A percentile compares a stretch with the other conserved stretches of the same genome.
Evolutionary conservation across 2,329 filamentous ascomycete genomes (phyloP).

Genomic region (Thelonectria olida): DNA sequence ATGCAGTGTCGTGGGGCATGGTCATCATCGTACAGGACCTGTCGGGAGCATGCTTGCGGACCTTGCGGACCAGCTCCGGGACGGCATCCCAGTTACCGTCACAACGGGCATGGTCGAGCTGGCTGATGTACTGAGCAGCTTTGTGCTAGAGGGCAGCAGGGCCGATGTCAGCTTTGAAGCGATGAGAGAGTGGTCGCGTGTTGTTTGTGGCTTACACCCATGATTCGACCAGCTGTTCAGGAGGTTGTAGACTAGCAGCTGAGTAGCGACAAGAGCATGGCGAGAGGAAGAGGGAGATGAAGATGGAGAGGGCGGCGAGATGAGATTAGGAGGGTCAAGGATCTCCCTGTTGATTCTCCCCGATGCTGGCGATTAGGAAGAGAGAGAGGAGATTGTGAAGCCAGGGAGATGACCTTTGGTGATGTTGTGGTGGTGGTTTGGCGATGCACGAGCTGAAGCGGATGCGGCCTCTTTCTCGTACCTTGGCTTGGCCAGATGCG

Average conservation of each 20-base stretch:
- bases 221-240: constrained; percentile 46
- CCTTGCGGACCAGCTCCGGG: constrained; percentile 89
- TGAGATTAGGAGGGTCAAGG: background rate
- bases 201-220: constrained; percentile 46
- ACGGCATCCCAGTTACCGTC: constrained; percentile 87
- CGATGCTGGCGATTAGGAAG: background rate
- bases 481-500: background rate
- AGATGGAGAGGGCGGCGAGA: background rate
- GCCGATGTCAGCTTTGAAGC: constrained; percentile 32
- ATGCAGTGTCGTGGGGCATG: constrained; percentile 10
- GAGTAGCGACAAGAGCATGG: constrained; percentile 36
- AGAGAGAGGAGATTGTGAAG: constrained; percentile 1
- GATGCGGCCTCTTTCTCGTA: background rate
- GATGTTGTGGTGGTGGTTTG: constrained; percentile 2
- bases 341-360: background rate
- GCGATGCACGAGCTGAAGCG: background rate
- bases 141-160: constrained; percentile 64
- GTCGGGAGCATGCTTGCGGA: constrained; percentile 91
- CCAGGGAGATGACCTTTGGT: background rate
- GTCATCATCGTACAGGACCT: constrained; percentile 74
- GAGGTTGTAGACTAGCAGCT: constrained; percentile 39
- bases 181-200: constrained; percentile 13
- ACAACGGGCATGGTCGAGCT: constrained; percentile 87
- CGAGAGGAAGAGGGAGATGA: constrained; percentile 17
- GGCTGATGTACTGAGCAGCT: constrained; percentile 81